Evolutionary conservation across 179 eudicot genomes (phyloP), one percentile per base, ranked within the genome.

Genomic region (Beta corolliflora): DNA sequence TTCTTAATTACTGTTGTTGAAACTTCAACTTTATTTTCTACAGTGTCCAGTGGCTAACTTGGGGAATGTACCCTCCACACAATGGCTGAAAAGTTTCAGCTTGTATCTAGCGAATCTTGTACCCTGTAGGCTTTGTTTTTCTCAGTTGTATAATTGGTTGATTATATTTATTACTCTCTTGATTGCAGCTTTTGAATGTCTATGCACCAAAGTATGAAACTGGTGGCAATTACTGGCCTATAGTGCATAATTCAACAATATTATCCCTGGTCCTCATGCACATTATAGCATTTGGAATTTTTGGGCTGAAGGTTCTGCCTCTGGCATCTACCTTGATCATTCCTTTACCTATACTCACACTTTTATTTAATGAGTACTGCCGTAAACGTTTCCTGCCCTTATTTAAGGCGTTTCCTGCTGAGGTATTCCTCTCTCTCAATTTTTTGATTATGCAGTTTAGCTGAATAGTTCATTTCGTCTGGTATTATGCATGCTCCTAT

Each of bases 211-310:
- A 88, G 84, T 91, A 73, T 71, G 97, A 91, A 75, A 95, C 93
- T 59, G 93, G 91, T 44, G 99, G 99, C 75, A 89, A 84, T 68
- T 94, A 88, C 85, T 95, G 99, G 99, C 94, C 98, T 25, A 86
- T 91, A 53, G 92, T 95, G 78, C 95, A 92, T 76, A 87, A 85
- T 79, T 91, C 92, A 65, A 92, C 88, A 14, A 90, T 95, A 81
- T 94, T 90, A 83, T 90, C 98, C 14, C 84, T 95, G 82, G 77
- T 94, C 66, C 89, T 95, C 85, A 95, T 95, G 99, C 98, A 94
- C 54, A 75, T 90, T 7, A 94, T 95, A 71, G 98, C 98, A 29
- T 77, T 95, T 53, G 99, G 99, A 69, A 85, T 90, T 76, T 95
- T 95, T 83, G 91, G 89, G 64, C 85, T 95, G 81, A 95, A 95